phyloP scores from a whole-genome alignment of 1,284 basidiomycete species.

The Xerocomus nothofagi region DNA sequence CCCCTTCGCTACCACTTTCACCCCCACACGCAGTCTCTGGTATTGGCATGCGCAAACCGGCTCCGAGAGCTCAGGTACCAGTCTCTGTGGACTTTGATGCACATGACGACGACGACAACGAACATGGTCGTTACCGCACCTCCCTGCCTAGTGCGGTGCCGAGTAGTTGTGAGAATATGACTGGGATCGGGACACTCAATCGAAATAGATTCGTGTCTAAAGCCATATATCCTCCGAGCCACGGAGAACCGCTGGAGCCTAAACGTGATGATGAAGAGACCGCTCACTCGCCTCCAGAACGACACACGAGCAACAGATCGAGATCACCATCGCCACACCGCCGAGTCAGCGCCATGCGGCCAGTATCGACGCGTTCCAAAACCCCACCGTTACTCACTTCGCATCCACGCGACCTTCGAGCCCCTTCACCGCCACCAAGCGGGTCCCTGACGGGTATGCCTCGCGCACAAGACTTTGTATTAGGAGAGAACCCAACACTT shows the following conservation, averaged over 20 bases:
- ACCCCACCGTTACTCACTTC: conserved; percentile 36
- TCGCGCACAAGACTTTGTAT: conserved; percentile 22
- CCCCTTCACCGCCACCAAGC: conserved; percentile 23
- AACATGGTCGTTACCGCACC: conserved; percentile 38
- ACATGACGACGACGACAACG: conserved; percentile 37
- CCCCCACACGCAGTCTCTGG: conserved; percentile 29
- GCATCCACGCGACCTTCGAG: conserved; percentile 29
- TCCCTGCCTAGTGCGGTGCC: conserved; percentile 53
- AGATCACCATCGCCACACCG: conserved; percentile 33
- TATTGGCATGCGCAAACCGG: conserved; percentile 50
- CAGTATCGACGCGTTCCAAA: conserved; percentile 35
- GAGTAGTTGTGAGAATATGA: conserved; percentile 54
- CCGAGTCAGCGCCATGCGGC: conserved; percentile 29
- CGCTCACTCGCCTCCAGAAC: conserved; percentile 17
- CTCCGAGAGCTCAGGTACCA: conserved; percentile 61
- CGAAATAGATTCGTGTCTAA: conserved; percentile 31
- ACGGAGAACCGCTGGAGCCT: conserved; percentile 10
- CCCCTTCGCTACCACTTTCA: conserved; percentile 20
- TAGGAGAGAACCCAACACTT: conserved; percentile 36
- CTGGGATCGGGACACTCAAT: conserved; percentile 55
- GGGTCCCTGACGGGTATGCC: conserved; percentile 13
- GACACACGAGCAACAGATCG: conserved; percentile 13
- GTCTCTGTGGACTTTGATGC: conserved; percentile 51
- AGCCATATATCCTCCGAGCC: conserved; percentile 8
- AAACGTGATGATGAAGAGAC: conserved; percentile 18